A percentile compares a stretch with the other conserved stretches of the same genome.
phyloP scores from a whole-genome alignment of 2,329 filamentous ascomycete species.

The Incumbomyces lentus region DNA sequence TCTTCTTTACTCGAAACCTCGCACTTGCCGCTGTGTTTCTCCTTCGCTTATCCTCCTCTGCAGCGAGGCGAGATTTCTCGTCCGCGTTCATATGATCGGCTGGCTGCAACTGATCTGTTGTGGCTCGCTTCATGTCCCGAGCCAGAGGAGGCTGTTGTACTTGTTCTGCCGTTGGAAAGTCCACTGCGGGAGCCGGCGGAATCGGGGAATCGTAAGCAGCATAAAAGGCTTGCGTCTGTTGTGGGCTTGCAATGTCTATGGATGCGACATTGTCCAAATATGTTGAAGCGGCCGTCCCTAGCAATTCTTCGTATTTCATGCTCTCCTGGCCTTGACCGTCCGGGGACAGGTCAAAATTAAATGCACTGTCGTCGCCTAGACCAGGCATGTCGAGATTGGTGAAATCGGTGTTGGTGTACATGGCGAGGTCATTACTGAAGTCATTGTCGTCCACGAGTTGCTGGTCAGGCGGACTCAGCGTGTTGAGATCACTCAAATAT shows the following conservation, averaged over 20 bases:
- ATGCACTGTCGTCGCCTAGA: slow-evolving; percentile 16
- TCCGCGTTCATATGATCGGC: slow-evolving; percentile 44
- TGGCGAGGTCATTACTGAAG: slow-evolving; percentile 60
- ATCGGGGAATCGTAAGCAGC: slow-evolving; percentile 20
- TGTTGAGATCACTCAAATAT: slow-evolving; percentile 79
- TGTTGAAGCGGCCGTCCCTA: slow-evolving; percentile 8
- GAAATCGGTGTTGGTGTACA: slow-evolving; percentile 76
- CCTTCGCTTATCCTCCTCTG: slow-evolving; percentile 82
- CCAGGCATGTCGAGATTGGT: slow-evolving; percentile 57
- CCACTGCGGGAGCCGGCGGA: slow-evolving; percentile 16
- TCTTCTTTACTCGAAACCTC: slow-evolving; percentile 90
- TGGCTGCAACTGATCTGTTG: background rate
- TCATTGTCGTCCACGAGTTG: slow-evolving; percentile 52
- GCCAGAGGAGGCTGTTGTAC: background rate
- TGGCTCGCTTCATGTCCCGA: slow-evolving; percentile 4
- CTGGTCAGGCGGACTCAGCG: slow-evolving; percentile 53
- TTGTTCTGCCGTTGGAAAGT: slow-evolving; percentile 7
- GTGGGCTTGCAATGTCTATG: slow-evolving; percentile 11
- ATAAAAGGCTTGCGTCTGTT: slow-evolving; percentile 14
- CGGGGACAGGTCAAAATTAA: slow-evolving; percentile 17
- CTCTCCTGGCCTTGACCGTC: slow-evolving; percentile 5
- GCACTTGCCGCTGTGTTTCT: slow-evolving; percentile 82
- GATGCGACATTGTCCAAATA: slow-evolving; percentile 11
- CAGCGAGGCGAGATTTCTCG: slow-evolving; percentile 60
- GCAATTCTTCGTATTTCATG: slow-evolving; percentile 21